Conservation (phyloP, 495 filamentous ascomycete species). For the Aspergillus homomorphus region DNA sequence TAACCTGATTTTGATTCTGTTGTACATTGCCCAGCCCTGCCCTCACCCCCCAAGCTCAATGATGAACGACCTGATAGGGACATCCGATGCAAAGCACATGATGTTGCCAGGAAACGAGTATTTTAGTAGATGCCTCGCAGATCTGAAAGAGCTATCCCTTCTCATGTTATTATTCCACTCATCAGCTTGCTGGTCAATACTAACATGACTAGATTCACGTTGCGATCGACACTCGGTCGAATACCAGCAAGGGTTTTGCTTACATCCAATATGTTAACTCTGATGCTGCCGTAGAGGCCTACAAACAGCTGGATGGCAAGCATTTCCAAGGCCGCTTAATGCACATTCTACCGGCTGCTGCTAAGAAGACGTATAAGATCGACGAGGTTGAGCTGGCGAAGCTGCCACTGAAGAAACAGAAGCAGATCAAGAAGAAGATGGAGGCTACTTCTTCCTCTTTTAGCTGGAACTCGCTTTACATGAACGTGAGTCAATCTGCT, state of each 20-base stretch:
- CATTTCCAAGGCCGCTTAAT: slow-evolving; percentile 88
- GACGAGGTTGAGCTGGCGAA: slow-evolving; percentile 87
- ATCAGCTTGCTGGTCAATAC: slow-evolving; percentile 27
- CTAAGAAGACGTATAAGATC: slow-evolving; percentile 74
- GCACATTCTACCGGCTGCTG: slow-evolving; percentile 78
- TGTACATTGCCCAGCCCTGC: not conserved
- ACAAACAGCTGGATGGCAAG: slow-evolving; percentile 68
- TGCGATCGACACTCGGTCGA: slow-evolving; percentile 61
- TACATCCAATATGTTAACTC: slow-evolving; percentile 74
- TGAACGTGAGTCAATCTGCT: slow-evolving; percentile 65
- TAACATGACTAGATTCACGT: slow-evolving; percentile 71
- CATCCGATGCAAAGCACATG: slow-evolving; percentile 83
- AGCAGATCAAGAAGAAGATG: slow-evolving; percentile 76
- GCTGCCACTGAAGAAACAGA: slow-evolving; percentile 90
- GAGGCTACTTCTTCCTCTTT: slow-evolving; percentile 74
- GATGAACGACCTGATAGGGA: slow-evolving; percentile 99
- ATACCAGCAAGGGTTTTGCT: slow-evolving; percentile 79
- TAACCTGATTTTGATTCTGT: slow-evolving; percentile 16
- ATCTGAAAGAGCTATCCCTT: slow-evolving; percentile 47
- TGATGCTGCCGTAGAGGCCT: slow-evolving; percentile 71
- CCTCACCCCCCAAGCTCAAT: slow-evolving; percentile 33
- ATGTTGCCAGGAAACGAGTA: slow-evolving; percentile 60
- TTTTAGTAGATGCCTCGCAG: slow-evolving; percentile 78
- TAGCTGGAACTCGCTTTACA: slow-evolving; percentile 97
- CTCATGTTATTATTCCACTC: slow-evolving; percentile 40